These are phyloP conservation scores for Aristolochia contorta DNA, from an alignment of 164 flowering plant genomes.

Conservation along the genomic window DNA sequence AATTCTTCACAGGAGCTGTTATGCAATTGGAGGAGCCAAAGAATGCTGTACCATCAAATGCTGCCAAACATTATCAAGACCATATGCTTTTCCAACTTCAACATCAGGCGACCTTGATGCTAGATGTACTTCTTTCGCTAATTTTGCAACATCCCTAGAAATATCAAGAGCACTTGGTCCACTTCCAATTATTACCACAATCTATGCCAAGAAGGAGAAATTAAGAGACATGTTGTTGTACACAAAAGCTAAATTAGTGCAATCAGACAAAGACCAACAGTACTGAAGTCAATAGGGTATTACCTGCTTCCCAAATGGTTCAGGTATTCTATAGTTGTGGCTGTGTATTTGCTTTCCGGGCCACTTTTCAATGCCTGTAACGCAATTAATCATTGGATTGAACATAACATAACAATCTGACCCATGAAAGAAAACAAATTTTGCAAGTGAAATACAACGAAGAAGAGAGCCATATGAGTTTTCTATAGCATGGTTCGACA, in stretches of 20 bases:
- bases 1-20: not conserved
- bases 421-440: too few relatives aligned
- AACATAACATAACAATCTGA: too few relatives aligned
- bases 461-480: too few relatives aligned
- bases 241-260: too few relatives aligned
- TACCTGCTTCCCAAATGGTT: constrained; percentile 62
- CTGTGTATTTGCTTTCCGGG: constrained; percentile 87
- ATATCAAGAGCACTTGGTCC: constrained; percentile 61
- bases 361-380: constrained; percentile 59
- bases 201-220: constrained; percentile 1
- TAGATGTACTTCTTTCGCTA: constrained; percentile 83
- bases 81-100: constrained; percentile 25
- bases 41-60: constrained; percentile 58
- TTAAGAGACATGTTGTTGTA: not conserved
- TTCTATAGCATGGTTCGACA: too few relatives aligned
- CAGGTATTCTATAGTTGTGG: constrained; percentile 84
- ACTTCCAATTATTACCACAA: constrained; percentile 9
- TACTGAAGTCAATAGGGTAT: too few relatives aligned
- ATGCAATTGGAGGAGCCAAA: not conserved
- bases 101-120: constrained; percentile 40
- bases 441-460: too few relatives aligned
- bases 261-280: too few relatives aligned
- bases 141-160: constrained; percentile 56
- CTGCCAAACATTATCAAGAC: constrained; percentile 61
- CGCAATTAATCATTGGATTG: not conserved